Base-by-base conservation (phyloP, 441 rosid genomes). In the Croton laevigatus region DNA sequence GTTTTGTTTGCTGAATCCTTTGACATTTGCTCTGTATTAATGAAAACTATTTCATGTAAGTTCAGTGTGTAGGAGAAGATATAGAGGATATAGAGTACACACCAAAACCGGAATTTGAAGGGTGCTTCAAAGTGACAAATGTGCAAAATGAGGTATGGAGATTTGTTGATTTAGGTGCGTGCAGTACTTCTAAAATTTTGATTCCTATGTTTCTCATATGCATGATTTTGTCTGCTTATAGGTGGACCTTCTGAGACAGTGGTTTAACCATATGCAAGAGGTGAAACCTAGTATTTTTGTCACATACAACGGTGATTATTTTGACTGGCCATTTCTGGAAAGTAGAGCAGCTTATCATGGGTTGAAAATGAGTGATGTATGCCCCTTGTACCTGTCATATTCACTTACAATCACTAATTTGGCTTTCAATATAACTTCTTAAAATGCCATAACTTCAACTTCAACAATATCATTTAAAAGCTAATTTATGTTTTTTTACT, bases 321-420 rank as follows among this genome's bases (percentile, higher is more conserved):
- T 96, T 75, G 99, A 96, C 78, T 96, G 99, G 99, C 99, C 99
- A 57, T 96, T 96, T 84, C 68, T 96, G 74, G 99, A 96, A 85
- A 87, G 73, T 68, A 90, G 99, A 86, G 98, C 99, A 75, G 84
- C 97, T 23, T 78, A 86, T 84, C 97, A 93, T 74, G 97, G 90
- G 61, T 59, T 91, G 68, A 88, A 82, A 80, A 89, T 96, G 99
- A 86, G 87, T 77, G 85, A 89, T 82, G 98, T 95, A 87, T 52
- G 89, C 78, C 70, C 14, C 75, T 45, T 57, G 8, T 72, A 68
- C 67, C 38, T 70, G 17, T 80, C 66, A 73, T 49, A 42, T 70
- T 68, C 61, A 40, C 73, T 70, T 59, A n/a, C 3, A 59, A 7
- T 40, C 34, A 27, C 22, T 7, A 9, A 34, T 10, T 53, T 54